Conservation (phyloP, 495 filamentous ascomycete species). For the Daldinia caldariorum region DNA sequence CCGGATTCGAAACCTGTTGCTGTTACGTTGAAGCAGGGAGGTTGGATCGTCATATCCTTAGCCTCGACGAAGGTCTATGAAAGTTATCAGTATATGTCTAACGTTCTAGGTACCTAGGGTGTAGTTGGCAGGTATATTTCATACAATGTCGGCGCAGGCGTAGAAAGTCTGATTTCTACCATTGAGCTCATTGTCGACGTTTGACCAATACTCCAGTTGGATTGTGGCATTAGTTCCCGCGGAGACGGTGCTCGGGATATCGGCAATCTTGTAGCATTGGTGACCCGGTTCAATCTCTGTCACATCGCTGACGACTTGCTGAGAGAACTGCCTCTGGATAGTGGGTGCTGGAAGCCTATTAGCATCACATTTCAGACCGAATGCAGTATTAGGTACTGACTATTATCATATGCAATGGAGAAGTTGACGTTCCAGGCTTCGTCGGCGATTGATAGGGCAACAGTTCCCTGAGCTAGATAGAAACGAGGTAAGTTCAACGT, state of each 20-base stretch:
- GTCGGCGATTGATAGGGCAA: conserved; percentile 52
- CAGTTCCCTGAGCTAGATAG: conserved; percentile 42
- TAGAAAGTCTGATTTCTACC: conserved; percentile 61
- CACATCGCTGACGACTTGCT: conserved; percentile 54
- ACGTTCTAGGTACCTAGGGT: too few species aligned
- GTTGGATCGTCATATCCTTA: conserved; percentile 50
- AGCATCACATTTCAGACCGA: neutral
- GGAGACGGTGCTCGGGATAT: conserved; percentile 48
- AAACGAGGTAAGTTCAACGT: conserved; percentile 16
- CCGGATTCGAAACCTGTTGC: conserved; percentile 47
- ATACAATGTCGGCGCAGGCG: conserved; percentile 60
- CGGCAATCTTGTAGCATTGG: conserved; percentile 61
- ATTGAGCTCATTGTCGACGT: conserved; percentile 49
- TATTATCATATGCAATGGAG: conserved; percentile 56
- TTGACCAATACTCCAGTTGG: conserved; percentile 60
- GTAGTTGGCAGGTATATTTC: neutral
- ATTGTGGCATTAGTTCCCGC: conserved; percentile 62
- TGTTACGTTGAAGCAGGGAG: conserved; percentile 64
- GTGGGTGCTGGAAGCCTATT: conserved; percentile 47
- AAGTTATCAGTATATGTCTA: neutral
- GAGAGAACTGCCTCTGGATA: conserved; percentile 55
- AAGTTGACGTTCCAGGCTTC: conserved; percentile 61
- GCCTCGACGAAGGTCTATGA: conserved; percentile 54
- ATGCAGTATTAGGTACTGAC: conserved; percentile 42
- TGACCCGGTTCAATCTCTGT: conserved; percentile 56